Percentiles rank a stretch among this genome's conserved stretches.
These are phyloP conservation scores for Aaosphaeria arxii DNA, from an alignment of 2,329 filamentous ascomycete species.

Conservation along the genomic window DNA sequence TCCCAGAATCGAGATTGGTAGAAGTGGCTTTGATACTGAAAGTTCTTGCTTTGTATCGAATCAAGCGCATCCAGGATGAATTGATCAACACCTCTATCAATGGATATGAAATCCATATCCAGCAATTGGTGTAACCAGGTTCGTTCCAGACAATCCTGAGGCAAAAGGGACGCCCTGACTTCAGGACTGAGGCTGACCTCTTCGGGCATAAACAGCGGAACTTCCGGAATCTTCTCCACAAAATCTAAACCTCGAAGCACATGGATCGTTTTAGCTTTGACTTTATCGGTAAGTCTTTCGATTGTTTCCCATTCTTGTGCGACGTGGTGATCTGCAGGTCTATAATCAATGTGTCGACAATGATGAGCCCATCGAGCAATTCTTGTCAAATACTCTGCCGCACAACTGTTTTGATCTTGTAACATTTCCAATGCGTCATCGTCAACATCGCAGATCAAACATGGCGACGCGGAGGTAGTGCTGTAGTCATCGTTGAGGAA, in stretches of 20 bases:
- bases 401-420: background rate
- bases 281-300: background rate
- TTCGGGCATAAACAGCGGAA: background rate
- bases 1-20: background rate
- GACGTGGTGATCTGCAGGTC: background rate
- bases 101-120: background rate
- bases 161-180: background rate
- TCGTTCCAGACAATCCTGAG: background rate
- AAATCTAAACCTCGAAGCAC: background rate
- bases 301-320: background rate
- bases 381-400: background rate
- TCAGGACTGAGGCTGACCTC: background rate
- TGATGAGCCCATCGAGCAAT: background rate
- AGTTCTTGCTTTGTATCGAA: too few relatives aligned
- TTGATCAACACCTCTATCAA: background rate
- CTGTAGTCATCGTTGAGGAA: background rate
- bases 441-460: background rate
- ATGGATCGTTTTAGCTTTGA: background rate
- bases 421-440: background rate
- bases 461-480: background rate
- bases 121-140: background rate
- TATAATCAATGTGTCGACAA: background rate
- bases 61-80: background rate
- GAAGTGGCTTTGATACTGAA: background rate
- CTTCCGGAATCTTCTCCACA: background rate